Evolutionary conservation across 148 eudicot genomes (phyloP), one percentile per base, ranked within the genome.

Genomic region (Rhododendron henanense): DNA sequence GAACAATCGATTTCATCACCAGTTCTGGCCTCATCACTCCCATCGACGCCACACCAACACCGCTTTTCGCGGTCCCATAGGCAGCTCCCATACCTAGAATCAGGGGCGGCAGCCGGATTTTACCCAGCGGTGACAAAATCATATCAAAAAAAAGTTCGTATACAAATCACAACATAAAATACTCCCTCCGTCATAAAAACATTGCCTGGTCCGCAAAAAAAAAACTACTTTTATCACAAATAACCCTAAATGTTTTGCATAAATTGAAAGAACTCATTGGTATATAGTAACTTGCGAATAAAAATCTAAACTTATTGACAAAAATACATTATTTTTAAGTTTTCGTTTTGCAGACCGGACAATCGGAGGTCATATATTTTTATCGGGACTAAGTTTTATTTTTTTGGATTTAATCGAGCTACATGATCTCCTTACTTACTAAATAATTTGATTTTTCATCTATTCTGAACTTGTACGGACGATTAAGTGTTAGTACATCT

Each of bases 21-120:
- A 91, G 88, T 90, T 91, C 92, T 28, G 92, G 92, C 69, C 92
- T 84, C 92, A 91, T 91, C 87, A 91, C 92, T 6, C 92, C 92
- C 92, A 91, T 91, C 21, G 92, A 91, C 15, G 92, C 92, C 88
- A 91, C 92, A 2, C 92, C 92, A 10, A 90, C 92, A 5, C 92
- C 92, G 75, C 92, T 90, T 89, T 90, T 90, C 2, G 92, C 92
- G 6, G 92, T 91, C 59, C 92, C 92, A 82, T 91, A 91, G 2
- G 92, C 92, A 77, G 92, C 92, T 69, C 92, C 92, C 92, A 91
- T 91, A 79, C 92, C 92, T 11, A 25, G 65, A 59, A 59, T 21
- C 65, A 21, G 65, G 65, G 65, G 5, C 2, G 10, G 65, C 65
- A 18, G 9, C 65, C 1, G 2, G n/a, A 19, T 59, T 59, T 59